These are phyloP conservation scores for Gleditsia sinensis DNA, from an alignment of 306 rosid genomes.

Conservation along the genomic window DNA sequence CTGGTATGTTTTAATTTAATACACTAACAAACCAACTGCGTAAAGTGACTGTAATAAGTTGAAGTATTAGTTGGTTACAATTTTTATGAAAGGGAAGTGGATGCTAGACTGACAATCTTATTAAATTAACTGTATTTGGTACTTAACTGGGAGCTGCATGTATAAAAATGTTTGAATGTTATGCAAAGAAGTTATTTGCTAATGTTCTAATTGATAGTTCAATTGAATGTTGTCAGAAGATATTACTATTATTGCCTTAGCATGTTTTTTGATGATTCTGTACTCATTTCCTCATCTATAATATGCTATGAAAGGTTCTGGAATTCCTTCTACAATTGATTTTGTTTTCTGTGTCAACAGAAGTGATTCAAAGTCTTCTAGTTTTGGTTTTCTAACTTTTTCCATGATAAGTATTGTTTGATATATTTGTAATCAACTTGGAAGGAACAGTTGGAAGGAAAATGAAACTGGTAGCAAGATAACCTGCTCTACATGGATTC, in stretches of 20 bases:
- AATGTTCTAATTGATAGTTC: background rate
- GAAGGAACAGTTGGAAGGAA: background rate
- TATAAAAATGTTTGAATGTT: background rate
- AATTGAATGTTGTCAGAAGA: background rate
- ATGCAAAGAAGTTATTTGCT: background rate
- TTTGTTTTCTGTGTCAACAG: background rate
- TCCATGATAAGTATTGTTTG: background rate
- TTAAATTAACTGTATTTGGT: background rate
- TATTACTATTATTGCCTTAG: background rate
- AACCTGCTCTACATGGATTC: background rate
- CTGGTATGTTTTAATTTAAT: background rate
- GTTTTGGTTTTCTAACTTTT: background rate
- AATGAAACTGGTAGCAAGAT: background rate
- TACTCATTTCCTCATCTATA: background rate
- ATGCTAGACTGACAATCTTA: background rate
- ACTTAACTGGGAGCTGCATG: background rate
- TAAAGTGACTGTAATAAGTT: background rate
- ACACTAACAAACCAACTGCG: background rate
- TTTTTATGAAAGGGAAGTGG: background rate
- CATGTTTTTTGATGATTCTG: background rate
- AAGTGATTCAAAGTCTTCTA: background rate
- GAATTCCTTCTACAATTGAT: background rate
- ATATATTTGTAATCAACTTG: background rate
- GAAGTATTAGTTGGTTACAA: background rate
- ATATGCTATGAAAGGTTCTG: background rate